phyloP scores from a whole-genome alignment of 352 stramenopile species.

The Phytophthora pinifolia region DNA sequence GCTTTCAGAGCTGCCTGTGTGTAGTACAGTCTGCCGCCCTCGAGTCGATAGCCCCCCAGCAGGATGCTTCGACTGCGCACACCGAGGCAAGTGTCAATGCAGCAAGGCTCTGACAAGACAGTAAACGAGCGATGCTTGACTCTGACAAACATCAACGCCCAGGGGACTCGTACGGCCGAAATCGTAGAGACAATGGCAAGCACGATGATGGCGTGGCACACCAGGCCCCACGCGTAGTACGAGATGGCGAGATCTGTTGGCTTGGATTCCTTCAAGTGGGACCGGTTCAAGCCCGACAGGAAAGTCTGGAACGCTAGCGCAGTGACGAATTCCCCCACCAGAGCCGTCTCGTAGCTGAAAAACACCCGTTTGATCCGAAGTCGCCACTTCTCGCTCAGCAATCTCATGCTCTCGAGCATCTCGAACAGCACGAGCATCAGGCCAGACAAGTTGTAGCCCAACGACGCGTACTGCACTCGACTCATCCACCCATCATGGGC shows the following conservation, averaged over 20 bases:
- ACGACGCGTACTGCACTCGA: constrained; percentile 13
- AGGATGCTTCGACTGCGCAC: constrained; percentile 18
- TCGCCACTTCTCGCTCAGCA: background rate
- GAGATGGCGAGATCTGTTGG: constrained; percentile 3
- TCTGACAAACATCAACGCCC: background rate
- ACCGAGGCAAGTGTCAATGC: constrained; percentile 23
- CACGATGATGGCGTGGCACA: constrained; percentile 10
- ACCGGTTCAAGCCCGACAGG: constrained; percentile 12
- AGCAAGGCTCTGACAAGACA: constrained; percentile 8
- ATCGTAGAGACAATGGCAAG: constrained; percentile 10
- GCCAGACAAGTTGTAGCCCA: constrained; percentile 15
- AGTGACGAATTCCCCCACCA: constrained; percentile 4
- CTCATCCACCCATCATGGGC: constrained; percentile 2
- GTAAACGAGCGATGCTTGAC: constrained; percentile 10
- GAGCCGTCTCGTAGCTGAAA: constrained; percentile 10
- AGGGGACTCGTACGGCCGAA: background rate
- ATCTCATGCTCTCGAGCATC: constrained; percentile 7
- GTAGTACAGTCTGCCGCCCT: constrained; percentile 23
- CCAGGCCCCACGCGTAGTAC: constrained; percentile 12
- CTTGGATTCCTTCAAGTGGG: constrained; percentile 11
- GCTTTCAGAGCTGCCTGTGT: constrained; percentile 18
- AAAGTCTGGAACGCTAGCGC: constrained; percentile 7
- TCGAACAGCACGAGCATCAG: constrained; percentile 20
- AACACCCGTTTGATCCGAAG: constrained; percentile 1
- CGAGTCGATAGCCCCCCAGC: constrained; percentile 19